Evolutionary conservation across 1,139 yeast genomes (phyloP).

Genomic region (Kurtzmaniella quercitrusa): DNA sequence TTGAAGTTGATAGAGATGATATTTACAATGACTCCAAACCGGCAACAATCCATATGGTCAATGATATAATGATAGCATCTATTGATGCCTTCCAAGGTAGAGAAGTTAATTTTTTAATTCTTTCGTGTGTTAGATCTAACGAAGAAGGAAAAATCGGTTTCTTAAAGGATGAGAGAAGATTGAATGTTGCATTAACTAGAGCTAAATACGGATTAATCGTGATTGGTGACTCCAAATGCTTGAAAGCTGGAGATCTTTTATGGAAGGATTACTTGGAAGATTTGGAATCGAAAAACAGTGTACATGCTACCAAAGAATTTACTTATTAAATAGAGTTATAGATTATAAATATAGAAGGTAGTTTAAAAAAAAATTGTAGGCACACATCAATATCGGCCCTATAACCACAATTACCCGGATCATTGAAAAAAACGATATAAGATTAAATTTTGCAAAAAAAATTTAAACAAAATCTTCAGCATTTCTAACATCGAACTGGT

Average conservation of each 20-base stretch:
- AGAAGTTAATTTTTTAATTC: slow-evolving; percentile 54
- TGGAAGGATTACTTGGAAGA: slow-evolving; percentile 51
- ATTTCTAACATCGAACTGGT: neutral
- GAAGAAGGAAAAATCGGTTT: slow-evolving; percentile 50
- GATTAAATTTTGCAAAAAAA: neutral
- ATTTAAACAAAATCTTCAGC: neutral
- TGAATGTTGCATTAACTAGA: slow-evolving; percentile 63
- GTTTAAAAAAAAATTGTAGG: too few relatives aligned
- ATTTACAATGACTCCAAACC: slow-evolving; percentile 46
- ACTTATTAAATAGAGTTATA: slow-evolving; percentile 8
- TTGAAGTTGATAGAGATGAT: slow-evolving; percentile 56
- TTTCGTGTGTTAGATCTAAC: slow-evolving; percentile 61
- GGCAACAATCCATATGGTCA: slow-evolving; percentile 55
- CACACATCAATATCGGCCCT: neutral
- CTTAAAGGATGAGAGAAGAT: slow-evolving; percentile 51
- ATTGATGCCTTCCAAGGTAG: slow-evolving; percentile 68
- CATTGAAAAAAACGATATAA: neutral
- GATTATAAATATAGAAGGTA: too few relatives aligned
- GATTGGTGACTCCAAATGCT: slow-evolving; percentile 53
- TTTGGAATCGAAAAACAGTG: slow-evolving; percentile 15
- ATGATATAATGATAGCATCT: slow-evolving; percentile 66
- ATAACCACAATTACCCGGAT: neutral
- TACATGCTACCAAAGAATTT: slow-evolving; percentile 10
- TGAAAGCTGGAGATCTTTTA: slow-evolving; percentile 41
- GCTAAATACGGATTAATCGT: slow-evolving; percentile 54